Percentiles rank a stretch among this genome's conserved stretches.
phyloP scores from a whole-genome alignment of 495 filamentous ascomycete genomes.

The Hypomontagnella submonticulosa region DNA sequence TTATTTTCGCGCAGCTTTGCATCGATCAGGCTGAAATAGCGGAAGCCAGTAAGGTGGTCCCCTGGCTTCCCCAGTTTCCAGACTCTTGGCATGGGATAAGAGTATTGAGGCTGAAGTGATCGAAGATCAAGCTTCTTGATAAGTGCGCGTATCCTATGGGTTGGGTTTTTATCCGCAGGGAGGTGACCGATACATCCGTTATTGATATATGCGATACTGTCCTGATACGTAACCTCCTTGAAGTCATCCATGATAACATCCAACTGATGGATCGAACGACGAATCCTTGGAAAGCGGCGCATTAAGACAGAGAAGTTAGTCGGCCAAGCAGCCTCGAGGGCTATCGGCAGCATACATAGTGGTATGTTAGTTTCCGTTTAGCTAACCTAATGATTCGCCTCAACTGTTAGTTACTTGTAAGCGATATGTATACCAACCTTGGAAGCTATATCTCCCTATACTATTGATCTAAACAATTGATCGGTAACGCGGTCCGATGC shows the following conservation, averaged over 20 bases:
- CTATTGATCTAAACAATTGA: conserved; percentile 9
- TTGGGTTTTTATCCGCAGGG: conserved; percentile 34
- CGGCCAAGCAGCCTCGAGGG: background rate
- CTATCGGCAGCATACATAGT: background rate
- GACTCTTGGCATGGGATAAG: conserved; percentile 38
- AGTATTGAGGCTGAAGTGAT: conserved; percentile 44
- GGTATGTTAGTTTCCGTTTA: background rate
- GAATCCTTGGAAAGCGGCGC: too few species aligned
- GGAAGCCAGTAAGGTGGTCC: conserved; percentile 33
- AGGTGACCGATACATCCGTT: conserved; percentile 18
- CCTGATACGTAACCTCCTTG: conserved; percentile 14
- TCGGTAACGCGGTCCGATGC: conserved; percentile 30
- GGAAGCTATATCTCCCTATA: conserved; percentile 17
- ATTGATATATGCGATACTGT: conserved; percentile 2
- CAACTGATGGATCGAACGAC: too few species aligned
- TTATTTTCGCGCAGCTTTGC: conserved; percentile 28
- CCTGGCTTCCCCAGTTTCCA: conserved; percentile 39
- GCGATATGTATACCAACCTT: too few species aligned
- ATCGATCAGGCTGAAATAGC: conserved; percentile 38
- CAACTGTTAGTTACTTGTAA: background rate
- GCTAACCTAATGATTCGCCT: conserved; percentile 1
- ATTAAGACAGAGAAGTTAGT: background rate
- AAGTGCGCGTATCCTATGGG: conserved; percentile 19
- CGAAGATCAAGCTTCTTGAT: conserved; percentile 28
- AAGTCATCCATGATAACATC: conserved; percentile 6